Evolutionary conservation across 164 flowering plant species (phyloP).

Genomic region (Dillenia turbinata): DNA sequence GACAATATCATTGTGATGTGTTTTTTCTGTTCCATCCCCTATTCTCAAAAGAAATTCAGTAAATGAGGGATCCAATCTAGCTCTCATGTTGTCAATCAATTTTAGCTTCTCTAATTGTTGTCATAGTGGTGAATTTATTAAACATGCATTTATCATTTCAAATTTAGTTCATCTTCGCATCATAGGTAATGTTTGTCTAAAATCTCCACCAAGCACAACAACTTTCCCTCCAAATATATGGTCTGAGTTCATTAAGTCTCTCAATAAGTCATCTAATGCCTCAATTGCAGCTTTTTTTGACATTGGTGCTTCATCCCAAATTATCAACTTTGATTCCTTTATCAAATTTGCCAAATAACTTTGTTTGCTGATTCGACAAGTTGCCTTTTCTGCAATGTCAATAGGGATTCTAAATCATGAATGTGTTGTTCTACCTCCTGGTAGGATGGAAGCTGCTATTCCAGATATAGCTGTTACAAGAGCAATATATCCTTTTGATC

Average conservation of each 20-base stretch:
- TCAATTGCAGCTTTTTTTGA: background rate
- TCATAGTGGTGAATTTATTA: too few relatives aligned
- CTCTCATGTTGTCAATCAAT: too few relatives aligned
- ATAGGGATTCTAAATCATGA: slow-evolving; percentile 17
- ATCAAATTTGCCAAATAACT: background rate
- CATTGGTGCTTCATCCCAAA: slow-evolving; percentile 14
- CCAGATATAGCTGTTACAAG: slow-evolving; percentile 3
- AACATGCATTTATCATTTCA: too few relatives aligned
- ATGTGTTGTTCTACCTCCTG: slow-evolving; percentile 16
- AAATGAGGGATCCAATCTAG: too few relatives aligned
- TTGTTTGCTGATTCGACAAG: slow-evolving; percentile 7
- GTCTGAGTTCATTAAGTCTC: background rate
- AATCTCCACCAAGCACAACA: too few relatives aligned
- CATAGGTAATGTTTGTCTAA: background rate
- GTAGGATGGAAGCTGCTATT: slow-evolving; percentile 8
- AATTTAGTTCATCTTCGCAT: background rate
- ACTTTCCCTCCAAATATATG: slow-evolving; percentile 1
- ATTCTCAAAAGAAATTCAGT: too few relatives aligned
- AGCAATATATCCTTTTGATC: slow-evolving; percentile 1
- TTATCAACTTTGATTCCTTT: background rate
- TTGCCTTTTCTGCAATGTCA: background rate
- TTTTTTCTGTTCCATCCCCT: too few relatives aligned
- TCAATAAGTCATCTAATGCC: slow-evolving; percentile 2
- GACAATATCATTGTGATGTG: too few relatives aligned
- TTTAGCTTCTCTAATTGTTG: too few relatives aligned